Percentiles rank a stretch among this genome's conserved stretches.
Evolutionary conservation across 257 asterid genomes (phyloP).

Genomic region (Przewalskia tangutica): DNA sequence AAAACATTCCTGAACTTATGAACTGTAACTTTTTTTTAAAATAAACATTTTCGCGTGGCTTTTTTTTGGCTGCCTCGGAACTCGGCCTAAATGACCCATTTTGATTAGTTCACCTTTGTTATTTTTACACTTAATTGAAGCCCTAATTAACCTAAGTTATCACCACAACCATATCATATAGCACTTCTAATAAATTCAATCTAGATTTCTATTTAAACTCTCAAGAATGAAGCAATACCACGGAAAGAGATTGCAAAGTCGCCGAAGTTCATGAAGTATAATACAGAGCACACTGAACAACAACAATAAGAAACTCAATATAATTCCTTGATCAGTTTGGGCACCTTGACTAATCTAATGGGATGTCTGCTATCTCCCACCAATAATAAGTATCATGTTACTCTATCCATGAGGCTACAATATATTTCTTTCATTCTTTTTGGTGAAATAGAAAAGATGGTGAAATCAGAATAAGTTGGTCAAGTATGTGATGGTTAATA

Average conservation of each 20-base stretch:
- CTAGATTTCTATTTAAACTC: neutral
- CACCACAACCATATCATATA: neutral
- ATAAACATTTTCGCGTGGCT: neutral
- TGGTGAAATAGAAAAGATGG: neutral
- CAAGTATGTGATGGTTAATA: neutral
- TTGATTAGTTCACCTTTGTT: neutral
- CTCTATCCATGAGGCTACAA: too few relatives aligned
- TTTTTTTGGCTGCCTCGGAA: neutral
- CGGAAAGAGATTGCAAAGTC: neutral
- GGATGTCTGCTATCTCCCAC: too few relatives aligned
- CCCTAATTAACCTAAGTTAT: neutral
- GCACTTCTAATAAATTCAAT: neutral
- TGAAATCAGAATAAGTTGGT: neutral
- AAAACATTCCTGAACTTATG: too few relatives aligned
- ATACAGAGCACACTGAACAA: neutral
- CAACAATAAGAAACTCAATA: too few relatives aligned
- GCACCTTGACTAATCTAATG: too few relatives aligned
- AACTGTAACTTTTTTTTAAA: too few relatives aligned
- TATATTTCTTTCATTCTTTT: neutral
- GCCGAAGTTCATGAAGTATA: neutral
- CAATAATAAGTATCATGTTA: too few relatives aligned
- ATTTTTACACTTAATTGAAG: too few relatives aligned
- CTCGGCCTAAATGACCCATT: neutral
- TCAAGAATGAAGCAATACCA: neutral
- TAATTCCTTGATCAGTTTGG: too few relatives aligned